Evolutionary conservation across 371 early-diverging fungal genomes (phyloP), one percentile per base, ranked within the genome.

Genomic region (Mucor piriformis): DNA sequence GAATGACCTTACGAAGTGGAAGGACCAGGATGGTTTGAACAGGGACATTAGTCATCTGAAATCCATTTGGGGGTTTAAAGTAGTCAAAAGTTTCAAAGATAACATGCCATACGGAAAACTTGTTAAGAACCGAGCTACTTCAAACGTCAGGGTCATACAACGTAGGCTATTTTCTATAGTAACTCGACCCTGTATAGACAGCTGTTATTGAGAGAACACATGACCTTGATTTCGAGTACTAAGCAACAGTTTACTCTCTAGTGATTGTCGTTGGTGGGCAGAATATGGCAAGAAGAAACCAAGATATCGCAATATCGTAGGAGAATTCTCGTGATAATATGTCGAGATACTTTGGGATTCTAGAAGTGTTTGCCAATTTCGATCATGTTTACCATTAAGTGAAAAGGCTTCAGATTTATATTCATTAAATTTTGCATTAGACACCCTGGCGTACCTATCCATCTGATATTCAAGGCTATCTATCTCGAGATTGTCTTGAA

Each of bases 371-470:
- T 29, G 8, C 50, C 54, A 61, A 5, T 16, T 6, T n/a, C 29
- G 3, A n/a, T 29, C 38, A 2, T 5, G 11, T n/a, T 25, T 53
- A 13, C 64, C 58, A 42, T 38, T 34, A 16, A 58, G 18, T 0
- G 29, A 58, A 29, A 64, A 49, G 13, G 54, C 54, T 50, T 54
- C 54, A 1, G 59, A 58, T 44, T 64, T 54, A 15, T 49, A 24
- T 49, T 57, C 20, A 20, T 64, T 64, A 25, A 57, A 52, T 25
- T 53, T 58, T 13, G 59, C 59, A 54, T 64, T 64, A 1, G 51
- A 55, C 5, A 52, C 53, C 12, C 11, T 34, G 3, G 34, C 38
- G 42, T 54, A 54, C 20, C 2, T 15, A 13, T 35, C 35, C 24
- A 64, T 40, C 20, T 64, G 59, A 11, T 11, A 25, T 6, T 42